Evolutionary conservation across 148 eudicot genomes (phyloP).

Genomic region (Silene latifolia): DNA sequence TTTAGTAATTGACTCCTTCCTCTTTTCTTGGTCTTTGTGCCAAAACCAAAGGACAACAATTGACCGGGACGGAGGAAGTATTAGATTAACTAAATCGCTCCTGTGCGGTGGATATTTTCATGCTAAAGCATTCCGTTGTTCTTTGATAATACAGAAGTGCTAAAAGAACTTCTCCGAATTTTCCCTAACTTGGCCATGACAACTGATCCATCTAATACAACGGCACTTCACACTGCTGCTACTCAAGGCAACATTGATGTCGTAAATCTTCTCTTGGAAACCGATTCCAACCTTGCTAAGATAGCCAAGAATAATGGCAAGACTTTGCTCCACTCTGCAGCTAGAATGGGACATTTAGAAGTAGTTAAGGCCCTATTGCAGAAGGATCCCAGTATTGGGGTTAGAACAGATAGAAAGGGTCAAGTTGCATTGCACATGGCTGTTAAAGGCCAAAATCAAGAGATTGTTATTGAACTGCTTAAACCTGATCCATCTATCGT

Average conservation of each 20-base stretch:
- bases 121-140: slow-evolving; percentile 12
- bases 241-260: slow-evolving; percentile 82
- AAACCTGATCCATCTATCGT: slow-evolving; percentile 70
- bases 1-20: too few species aligned
- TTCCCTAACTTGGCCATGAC: slow-evolving; percentile 94
- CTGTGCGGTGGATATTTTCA: background rate
- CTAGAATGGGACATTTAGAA: slow-evolving; percentile 92
- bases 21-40: too few species aligned
- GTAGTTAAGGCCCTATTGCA: slow-evolving; percentile 68
- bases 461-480: slow-evolving; percentile 63
- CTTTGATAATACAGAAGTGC: slow-evolving; percentile 57
- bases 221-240: slow-evolving; percentile 91
- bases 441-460: slow-evolving; percentile 82
- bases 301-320: slow-evolving; percentile 89
- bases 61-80: too few species aligned
- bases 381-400: slow-evolving; percentile 71
- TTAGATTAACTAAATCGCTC: too few species aligned
- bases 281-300: slow-evolving; percentile 83
- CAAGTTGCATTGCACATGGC: slow-evolving; percentile 98
- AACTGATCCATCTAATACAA: slow-evolving; percentile 77
- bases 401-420: slow-evolving; percentile 76
- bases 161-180: slow-evolving; percentile 56
- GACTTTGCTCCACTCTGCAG: slow-evolving; percentile 86
- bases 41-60: too few species aligned
- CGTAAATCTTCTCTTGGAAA: slow-evolving; percentile 75